Evolutionary conservation across 768 basidiomycete species (phyloP), one percentile per base, ranked within the genome.

Genomic region (Leucosporidium yakuticum): DNA sequence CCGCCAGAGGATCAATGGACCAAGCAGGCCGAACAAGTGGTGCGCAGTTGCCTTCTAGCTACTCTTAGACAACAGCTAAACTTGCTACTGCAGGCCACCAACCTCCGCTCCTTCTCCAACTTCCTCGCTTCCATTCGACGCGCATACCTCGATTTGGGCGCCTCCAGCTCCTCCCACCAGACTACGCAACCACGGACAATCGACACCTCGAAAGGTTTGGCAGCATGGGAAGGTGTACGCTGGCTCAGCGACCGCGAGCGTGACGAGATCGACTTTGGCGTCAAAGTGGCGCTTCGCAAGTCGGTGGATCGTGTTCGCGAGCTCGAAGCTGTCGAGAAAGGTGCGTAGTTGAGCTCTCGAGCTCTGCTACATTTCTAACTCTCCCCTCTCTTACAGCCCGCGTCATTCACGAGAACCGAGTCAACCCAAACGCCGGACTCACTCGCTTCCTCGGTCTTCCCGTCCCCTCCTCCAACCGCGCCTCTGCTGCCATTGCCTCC

Each of bases 261-360:
- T 69, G 94, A 97, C 79, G 91, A 96, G 80, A 90, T 99, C 62
- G 96, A 99, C 82, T 80, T 93, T 68, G 89, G 95, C 77, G 88
- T 91, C 39, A 87, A 89, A 72, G 84, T 91, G 74, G 88, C 96
- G 63, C 81, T 98, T 59, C 84, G 86, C 60, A 85, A 87, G 62
- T 96, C 92, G 80, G 86, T 90, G 39, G 89, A 94, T 71, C 82
- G 90, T 73, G 88, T 97, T 12, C 87, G 86, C 73, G 85, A 88
- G 78, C 86, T 99, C 84, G 96, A 98, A 77, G 82, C 83, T 50
- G 80, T 90, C 32, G 96, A 98, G 81, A 88, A 89, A 79, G 85
- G 95, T 97, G 80, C 77, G 88, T 80, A 15, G 25, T 36, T 1
- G 1, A 39, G 3, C 2, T 23, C 17, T 23, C 11, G 4, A 0